Percentiles rank a stretch among this genome's conserved stretches.
Evolutionary conservation across 345 rosid genomes (phyloP).

Genomic region (Eucalyptus victrix): DNA sequence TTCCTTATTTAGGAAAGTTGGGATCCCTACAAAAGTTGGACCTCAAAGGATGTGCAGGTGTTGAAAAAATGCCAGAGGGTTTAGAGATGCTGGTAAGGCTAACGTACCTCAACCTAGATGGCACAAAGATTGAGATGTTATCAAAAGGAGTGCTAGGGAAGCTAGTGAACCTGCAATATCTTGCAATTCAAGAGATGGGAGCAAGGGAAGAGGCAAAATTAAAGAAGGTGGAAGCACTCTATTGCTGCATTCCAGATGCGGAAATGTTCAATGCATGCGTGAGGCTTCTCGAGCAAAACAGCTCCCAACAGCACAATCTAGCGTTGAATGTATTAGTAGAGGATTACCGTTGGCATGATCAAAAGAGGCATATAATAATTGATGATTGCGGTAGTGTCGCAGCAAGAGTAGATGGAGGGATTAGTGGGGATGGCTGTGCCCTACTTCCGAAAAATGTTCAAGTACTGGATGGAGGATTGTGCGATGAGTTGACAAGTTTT

Average conservation of each 20-base stretch:
- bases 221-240: no score
- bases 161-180: neutral
- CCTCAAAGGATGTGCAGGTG: neutral
- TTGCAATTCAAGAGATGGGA: neutral
- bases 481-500: neutral
- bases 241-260: fast-evolving
- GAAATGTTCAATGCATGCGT: neutral
- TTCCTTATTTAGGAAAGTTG: neutral
- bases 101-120: neutral
- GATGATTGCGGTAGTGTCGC: neutral
- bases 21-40: neutral
- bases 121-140: neutral
- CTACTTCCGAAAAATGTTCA: neutral
- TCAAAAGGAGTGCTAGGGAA: neutral
- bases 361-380: neutral
- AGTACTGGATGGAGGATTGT: fast-evolving
- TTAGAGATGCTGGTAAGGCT: neutral
- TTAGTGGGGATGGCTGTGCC: neutral
- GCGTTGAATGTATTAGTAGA: neutral
- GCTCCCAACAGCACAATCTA: neutral
- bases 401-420: neutral
- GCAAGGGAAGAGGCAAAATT: neutral
- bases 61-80: neutral
- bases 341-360: neutral
- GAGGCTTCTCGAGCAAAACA: neutral